Evolutionary conservation across 2,329 filamentous ascomycete genomes (phyloP).

Genomic region (Ophiognomonia clavigignenti-juglandacearum): DNA sequence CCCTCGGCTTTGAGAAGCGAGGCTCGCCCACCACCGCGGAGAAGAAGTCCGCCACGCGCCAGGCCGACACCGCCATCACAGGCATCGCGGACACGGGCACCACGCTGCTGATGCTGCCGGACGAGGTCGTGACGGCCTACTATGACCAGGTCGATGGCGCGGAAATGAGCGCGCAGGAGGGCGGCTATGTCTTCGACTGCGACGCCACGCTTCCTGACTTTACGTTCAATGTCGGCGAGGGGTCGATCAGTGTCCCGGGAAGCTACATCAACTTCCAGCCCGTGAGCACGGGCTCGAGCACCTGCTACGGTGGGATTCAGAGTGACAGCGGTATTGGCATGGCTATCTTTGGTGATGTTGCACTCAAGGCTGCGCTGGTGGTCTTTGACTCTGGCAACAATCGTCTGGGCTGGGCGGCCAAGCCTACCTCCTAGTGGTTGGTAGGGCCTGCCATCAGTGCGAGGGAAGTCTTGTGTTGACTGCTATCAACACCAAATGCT

Average conservation of each 20-base stretch:
- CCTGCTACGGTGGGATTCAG: constrained; percentile 33
- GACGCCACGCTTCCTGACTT: constrained; percentile 28
- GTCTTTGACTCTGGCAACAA: constrained; percentile 31
- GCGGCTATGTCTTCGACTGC: constrained; percentile 34
- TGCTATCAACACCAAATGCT: too few relatives aligned
- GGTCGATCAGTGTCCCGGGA: constrained; percentile 29
- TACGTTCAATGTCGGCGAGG: constrained; percentile 28
- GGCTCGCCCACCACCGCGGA: constrained; percentile 1
- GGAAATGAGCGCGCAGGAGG: constrained; percentile 26
- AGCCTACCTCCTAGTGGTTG: constrained; percentile 15
- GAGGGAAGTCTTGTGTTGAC: too few relatives aligned
- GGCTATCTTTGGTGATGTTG: constrained; percentile 25
- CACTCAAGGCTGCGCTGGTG: constrained; percentile 27
- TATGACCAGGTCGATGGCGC: constrained; percentile 32
- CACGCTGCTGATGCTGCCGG: constrained; percentile 33
- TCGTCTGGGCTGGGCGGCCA: constrained; percentile 36
- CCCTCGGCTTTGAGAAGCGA: too few relatives aligned
- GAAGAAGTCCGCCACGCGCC: not conserved
- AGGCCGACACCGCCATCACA: constrained; percentile 28
- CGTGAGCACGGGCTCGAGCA: constrained; percentile 13
- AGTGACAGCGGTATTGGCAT: constrained; percentile 19
- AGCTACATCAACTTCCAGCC: constrained; percentile 31
- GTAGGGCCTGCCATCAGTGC: too few relatives aligned
- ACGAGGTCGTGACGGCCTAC: constrained; percentile 33
- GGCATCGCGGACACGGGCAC: constrained; percentile 39